A percentile compares a stretch with the other conserved stretches of the same genome.
These are phyloP conservation scores for Ramaria rubella DNA, from an alignment of 768 basidiomycete species.

Conservation along the genomic window DNA sequence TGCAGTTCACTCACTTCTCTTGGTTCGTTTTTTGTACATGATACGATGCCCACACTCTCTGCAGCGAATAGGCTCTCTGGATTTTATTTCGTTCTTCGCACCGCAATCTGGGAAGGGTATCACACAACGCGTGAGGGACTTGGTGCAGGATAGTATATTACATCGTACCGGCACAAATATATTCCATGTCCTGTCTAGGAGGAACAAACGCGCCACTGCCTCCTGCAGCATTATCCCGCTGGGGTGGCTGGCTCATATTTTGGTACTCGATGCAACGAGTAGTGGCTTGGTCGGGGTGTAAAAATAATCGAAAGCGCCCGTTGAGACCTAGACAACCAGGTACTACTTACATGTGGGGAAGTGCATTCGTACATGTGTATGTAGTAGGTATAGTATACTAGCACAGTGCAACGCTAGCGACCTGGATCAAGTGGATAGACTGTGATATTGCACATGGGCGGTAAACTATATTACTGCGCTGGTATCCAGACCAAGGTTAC, in stretches of 20 bases:
- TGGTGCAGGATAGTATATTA: neutral
- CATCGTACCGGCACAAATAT: slow-evolving; percentile 72
- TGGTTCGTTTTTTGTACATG: slow-evolving; percentile 97
- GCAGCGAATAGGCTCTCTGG: slow-evolving; percentile 91
- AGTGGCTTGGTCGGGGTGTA: too few relatives aligned
- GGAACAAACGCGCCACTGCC: slow-evolving; percentile 14
- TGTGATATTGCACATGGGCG: too few relatives aligned
- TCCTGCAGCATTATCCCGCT: slow-evolving; percentile 1
- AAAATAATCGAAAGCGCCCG: too few relatives aligned
- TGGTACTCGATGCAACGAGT: too few relatives aligned
- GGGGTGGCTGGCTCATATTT: slow-evolving; percentile 37
- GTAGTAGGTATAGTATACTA: too few relatives aligned
- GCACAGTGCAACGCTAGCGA: too few relatives aligned
- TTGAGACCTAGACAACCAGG: too few relatives aligned
- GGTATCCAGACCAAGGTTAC: too few relatives aligned
- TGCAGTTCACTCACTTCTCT: slow-evolving; percentile 61
- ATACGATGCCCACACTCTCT: slow-evolving; percentile 96
- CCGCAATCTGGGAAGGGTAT: slow-evolving; percentile 63
- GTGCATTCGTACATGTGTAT: too few relatives aligned
- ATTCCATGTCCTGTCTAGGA: slow-evolving; percentile 66
- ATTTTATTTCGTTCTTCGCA: slow-evolving; percentile 84
- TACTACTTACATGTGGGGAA: too few relatives aligned
- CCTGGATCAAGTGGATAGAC: too few relatives aligned
- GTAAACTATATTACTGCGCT: too few relatives aligned
- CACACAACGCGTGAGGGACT: neutral